phyloP scores from a whole-genome alignment of 106 monocot genomes.

The Acorus calamus region DNA sequence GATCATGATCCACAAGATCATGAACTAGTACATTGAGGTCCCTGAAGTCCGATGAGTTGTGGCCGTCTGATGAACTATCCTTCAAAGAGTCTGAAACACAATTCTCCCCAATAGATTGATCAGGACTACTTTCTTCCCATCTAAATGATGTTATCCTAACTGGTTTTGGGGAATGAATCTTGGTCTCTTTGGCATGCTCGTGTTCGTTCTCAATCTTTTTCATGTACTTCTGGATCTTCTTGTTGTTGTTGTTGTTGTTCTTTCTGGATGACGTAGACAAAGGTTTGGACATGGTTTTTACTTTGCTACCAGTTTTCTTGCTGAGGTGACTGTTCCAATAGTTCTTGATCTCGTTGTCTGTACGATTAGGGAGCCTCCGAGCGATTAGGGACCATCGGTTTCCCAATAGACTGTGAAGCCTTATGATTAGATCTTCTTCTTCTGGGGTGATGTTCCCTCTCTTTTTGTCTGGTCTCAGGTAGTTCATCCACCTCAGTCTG shows the following conservation, averaged over 20 bases:
- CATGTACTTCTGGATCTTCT: neutral
- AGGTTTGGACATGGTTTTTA: neutral
- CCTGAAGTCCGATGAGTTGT: neutral
- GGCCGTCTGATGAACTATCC: neutral
- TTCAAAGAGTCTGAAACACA: neutral
- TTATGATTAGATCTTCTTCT: constrained; percentile 30
- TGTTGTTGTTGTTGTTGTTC: neutral
- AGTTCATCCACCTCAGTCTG: constrained; percentile 31
- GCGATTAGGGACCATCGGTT: constrained; percentile 42
- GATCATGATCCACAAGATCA: neutral
- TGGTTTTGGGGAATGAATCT: constrained; percentile 21
- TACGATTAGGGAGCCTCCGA: constrained; percentile 25
- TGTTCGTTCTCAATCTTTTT: neutral
- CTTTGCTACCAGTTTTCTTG: constrained; percentile 5
- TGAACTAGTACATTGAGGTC: neutral
- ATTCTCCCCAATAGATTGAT: neutral
- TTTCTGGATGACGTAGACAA: neutral
- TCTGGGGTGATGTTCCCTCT: constrained; percentile 22
- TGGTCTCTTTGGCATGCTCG: neutral
- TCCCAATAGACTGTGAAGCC: constrained; percentile 26
- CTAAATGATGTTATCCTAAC: constrained; percentile 2
- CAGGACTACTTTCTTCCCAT: too few species aligned
- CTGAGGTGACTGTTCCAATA: constrained; percentile 26
- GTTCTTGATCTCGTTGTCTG: constrained; percentile 43
- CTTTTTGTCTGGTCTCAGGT: constrained; percentile 26